These are phyloP conservation scores for Colletotrichum horii DNA, from an alignment of 2,329 filamentous ascomycete genomes.

Conservation along the genomic window DNA sequence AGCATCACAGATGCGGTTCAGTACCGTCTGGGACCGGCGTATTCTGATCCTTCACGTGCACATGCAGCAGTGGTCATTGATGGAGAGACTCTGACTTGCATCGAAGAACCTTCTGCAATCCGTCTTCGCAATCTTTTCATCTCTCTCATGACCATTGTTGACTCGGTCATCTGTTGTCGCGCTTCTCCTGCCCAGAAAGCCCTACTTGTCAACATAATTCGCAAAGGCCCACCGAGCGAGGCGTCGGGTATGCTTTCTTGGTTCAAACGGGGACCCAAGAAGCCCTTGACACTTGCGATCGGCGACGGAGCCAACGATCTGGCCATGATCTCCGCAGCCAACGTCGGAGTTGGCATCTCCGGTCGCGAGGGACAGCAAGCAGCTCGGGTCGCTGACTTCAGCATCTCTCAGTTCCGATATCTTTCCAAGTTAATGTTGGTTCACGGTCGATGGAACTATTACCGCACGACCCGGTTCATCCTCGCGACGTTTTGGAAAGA, in stretches of 20 bases:
- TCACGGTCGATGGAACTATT: constrained; percentile 89
- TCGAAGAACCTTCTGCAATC: constrained; percentile 61
- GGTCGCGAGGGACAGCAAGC: constrained; percentile 92
- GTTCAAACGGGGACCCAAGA: constrained; percentile 36
- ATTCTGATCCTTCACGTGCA: background rate
- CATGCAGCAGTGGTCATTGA: constrained; percentile 87
- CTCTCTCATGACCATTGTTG: constrained; percentile 76
- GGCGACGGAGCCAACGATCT: constrained; percentile 95
- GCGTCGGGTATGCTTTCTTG: constrained; percentile 34
- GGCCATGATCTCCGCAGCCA: constrained; percentile 87
- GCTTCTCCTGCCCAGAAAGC: constrained; percentile 91
- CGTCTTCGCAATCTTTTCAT: constrained; percentile 69
- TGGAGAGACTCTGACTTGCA: constrained; percentile 76
- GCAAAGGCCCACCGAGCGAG: constrained; percentile 70
- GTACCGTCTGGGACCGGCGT: constrained; percentile 47
- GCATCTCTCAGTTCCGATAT: constrained; percentile 90
- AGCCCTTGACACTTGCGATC: constrained; percentile 82
- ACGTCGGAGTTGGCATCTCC: constrained; percentile 90
- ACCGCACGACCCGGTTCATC: constrained; percentile 88
- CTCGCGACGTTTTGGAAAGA: constrained; percentile 92
- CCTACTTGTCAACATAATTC: constrained; percentile 79
- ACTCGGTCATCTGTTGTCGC: constrained; percentile 92
- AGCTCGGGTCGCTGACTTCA: constrained; percentile 87
- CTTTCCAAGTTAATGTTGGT: constrained; percentile 81
- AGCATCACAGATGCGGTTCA: constrained; percentile 69